Evolutionary conservation across 768 basidiomycete species (phyloP).

Genomic region (Royoungia palumana): DNA sequence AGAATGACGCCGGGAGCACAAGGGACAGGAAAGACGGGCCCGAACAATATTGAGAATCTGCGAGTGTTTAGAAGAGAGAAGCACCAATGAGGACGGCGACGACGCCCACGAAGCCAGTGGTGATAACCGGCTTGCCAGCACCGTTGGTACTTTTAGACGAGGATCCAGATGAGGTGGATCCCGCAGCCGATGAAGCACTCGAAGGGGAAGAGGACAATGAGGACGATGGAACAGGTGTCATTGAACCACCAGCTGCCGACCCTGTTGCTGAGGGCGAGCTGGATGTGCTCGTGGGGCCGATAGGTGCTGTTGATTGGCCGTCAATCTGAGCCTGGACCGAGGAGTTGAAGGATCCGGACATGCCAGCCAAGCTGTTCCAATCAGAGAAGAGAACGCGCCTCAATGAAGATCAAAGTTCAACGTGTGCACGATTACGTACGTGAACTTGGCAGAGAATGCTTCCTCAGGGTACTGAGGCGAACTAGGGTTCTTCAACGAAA

Average conservation of each 20-base stretch:
- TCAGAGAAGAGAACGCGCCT: neutral
- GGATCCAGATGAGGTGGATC: slow-evolving; percentile 2
- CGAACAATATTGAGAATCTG: no score
- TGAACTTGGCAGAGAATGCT: slow-evolving; percentile 78
- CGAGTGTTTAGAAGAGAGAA: slow-evolving; percentile 16
- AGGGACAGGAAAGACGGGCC: no score
- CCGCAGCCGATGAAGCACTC: neutral
- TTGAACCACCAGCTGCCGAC: slow-evolving; percentile 3
- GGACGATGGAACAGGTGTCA: neutral
- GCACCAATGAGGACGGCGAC: slow-evolving; percentile 22
- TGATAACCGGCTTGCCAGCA: slow-evolving; percentile 24
- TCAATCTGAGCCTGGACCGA: slow-evolving; percentile 54
- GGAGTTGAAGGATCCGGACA: slow-evolving; percentile 68
- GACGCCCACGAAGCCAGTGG: slow-evolving; percentile 22
- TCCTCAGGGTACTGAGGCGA: slow-evolving; percentile 54
- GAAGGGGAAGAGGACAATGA: neutral
- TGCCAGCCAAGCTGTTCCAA: slow-evolving; percentile 52
- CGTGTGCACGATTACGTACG: slow-evolving; percentile 39
- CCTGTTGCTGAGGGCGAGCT: slow-evolving; percentile 10
- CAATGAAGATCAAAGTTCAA: neutral
- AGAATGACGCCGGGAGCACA: neutral
- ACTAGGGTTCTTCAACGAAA: slow-evolving; percentile 46
- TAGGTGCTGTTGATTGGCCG: slow-evolving; percentile 57
- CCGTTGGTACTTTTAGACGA: neutral
- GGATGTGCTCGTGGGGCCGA: slow-evolving; percentile 38